Evolutionary conservation across 352 stramenopile genomes (phyloP).

Genomic region (Phytopythium helicoides): DNA sequence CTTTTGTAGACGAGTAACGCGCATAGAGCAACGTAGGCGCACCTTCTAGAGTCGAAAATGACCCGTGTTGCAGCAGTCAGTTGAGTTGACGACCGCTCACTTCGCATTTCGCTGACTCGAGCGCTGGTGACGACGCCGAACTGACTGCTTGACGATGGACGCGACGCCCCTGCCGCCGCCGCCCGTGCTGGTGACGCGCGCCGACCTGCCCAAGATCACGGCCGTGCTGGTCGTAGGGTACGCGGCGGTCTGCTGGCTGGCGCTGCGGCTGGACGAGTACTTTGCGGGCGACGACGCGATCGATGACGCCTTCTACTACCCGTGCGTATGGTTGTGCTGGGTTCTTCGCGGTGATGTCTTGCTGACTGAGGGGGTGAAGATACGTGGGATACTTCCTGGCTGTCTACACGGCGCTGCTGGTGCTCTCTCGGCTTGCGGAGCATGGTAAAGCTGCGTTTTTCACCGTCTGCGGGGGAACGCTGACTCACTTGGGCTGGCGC

Average conservation of each 20-base stretch:
- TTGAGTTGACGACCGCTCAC: background rate
- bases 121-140: background rate
- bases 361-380: conserved; percentile 14
- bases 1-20: background rate
- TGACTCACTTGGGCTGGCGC: background rate
- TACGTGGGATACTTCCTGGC: conserved; percentile 49
- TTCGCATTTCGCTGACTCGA: background rate
- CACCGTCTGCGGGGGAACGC: background rate
- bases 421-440: conserved; percentile 50
- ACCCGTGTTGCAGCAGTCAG: too few species aligned
- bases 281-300: conserved; percentile 30
- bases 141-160: background rate
- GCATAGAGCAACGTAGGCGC: background rate
- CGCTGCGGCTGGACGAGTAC: conserved; percentile 50
- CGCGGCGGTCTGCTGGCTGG: conserved; percentile 27
- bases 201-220: conserved; percentile 47
- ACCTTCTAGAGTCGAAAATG: too few species aligned
- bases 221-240: conserved; percentile 33
- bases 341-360: background rate
- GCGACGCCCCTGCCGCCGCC: conserved; percentile 23
- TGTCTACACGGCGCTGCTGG: conserved; percentile 47
- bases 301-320: conserved; percentile 52
- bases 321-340: conserved; percentile 17
- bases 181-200: conserved; percentile 54
- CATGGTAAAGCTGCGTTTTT: conserved; percentile 36